Base-by-base conservation (phyloP, 139 green algal species). In the Spirogloea muscicola region DNA sequence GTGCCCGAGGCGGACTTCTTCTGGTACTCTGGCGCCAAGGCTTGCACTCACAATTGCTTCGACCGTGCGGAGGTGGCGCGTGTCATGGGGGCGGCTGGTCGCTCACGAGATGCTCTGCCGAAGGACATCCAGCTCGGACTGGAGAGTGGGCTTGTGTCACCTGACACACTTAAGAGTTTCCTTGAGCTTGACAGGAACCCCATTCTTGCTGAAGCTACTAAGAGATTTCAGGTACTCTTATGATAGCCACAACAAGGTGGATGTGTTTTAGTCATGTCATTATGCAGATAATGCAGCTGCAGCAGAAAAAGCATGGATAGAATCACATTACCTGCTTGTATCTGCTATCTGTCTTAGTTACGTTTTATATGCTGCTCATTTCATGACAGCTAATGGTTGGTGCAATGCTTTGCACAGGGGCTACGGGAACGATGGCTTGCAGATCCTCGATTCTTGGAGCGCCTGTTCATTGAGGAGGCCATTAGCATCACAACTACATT, bases 401-500 rank as follows among this genome's bases (percentile, higher is more conserved):
- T 16, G 43, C 16, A 16, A 25, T 16, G 43, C 16, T 16, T 51
- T 51, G 43, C 10, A 51, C 59, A 68, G 64, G 64, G 69, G 16
- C 62, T 77, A 34, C 27, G 69, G 3, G 69, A 77, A 57, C 55
- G 69, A 25, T 77, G 74, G 68, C 46, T 80, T 27, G 74, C 74
- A 9, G 74, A 82, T 40, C 74, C 74, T 21, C 67, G 64, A 10
- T 82, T 82, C 51, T 41, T 82, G 31, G 34, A 70, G 52, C 65
- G 74, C 6, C 66, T 82, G 43, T 49, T 33, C 41, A 76, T 79
- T 10, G 74, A 82, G 43, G 74, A 82, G 74, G 29, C 67, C 37
- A 82, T 82, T 31, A 61, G 25, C n/a, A 82, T 82, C 65, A 79
- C n/a, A 39, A 82, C 74, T 6, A 80, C 74, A 25, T 36, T 82